phyloP scores from a whole-genome alignment of 768 basidiomycete genomes.

The Auriscalpium vulgare region DNA sequence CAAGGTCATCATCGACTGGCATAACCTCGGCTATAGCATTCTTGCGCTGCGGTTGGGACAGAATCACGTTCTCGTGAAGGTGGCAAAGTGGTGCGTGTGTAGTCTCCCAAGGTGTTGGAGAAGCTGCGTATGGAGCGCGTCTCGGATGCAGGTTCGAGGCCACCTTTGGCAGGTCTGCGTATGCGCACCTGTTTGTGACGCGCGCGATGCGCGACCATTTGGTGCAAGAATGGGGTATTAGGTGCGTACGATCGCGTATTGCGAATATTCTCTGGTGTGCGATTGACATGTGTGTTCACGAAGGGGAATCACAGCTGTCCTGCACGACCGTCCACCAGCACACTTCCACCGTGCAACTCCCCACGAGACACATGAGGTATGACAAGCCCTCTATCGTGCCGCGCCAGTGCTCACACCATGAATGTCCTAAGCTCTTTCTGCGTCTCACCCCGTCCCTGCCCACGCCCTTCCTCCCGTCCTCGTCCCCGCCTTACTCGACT shows the following conservation, averaged over 20 bases:
- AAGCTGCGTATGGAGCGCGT: not conserved
- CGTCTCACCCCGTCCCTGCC: slow-evolving; percentile 43
- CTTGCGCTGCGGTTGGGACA: slow-evolving; percentile 75
- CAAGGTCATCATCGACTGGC: slow-evolving; percentile 97
- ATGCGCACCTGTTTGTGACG: slow-evolving; percentile 92
- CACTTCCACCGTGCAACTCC: slow-evolving; percentile 70
- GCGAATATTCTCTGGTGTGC: too few species aligned
- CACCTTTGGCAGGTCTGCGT: slow-evolving; percentile 71
- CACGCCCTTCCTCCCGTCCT: slow-evolving; percentile 34
- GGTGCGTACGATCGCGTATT: slow-evolving; percentile 38
- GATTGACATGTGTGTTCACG: not conserved
- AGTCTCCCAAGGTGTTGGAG: slow-evolving; percentile 5
- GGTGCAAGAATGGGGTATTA: slow-evolving; percentile 62
- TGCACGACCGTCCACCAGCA: slow-evolving; percentile 86
- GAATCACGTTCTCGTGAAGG: slow-evolving; percentile 56
- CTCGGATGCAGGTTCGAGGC: slow-evolving; percentile 61
- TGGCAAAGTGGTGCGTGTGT: slow-evolving; percentile 60
- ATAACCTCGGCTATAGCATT: slow-evolving; percentile 94
- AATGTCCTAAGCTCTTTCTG: slow-evolving; percentile 42
- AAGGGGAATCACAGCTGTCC: slow-evolving; percentile 72
- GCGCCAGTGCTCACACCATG: slow-evolving; percentile 12
- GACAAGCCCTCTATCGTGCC: not conserved
- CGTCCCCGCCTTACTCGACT: slow-evolving; percentile 48
- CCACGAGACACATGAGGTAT: slow-evolving; percentile 71
- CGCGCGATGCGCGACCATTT: slow-evolving; percentile 74